Conservation (phyloP, 768 basidiomycete genomes). For the Galerina marginata region DNA sequence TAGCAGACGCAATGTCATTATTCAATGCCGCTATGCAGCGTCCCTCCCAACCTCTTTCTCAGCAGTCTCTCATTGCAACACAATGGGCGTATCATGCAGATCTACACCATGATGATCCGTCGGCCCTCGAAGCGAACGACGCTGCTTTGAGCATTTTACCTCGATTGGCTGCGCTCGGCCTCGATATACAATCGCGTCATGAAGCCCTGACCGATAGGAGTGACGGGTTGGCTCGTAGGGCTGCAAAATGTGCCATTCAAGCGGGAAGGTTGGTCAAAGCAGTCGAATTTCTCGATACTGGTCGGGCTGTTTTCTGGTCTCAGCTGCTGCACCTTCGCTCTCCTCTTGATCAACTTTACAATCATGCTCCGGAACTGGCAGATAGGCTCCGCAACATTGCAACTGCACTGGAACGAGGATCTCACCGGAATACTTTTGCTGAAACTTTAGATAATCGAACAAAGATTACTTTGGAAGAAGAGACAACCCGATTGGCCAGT, state of each 20-base stretch:
- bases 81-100: constrained; percentile 14
- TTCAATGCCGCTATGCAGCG: constrained; percentile 2
- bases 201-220: constrained; percentile 1
- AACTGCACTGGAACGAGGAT: constrained; percentile 7
- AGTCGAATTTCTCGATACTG: constrained; percentile 16
- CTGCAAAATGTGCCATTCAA: constrained; percentile 15
- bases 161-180: constrained; percentile 8
- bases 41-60: neutral
- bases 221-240: constrained; percentile 17
- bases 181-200: constrained; percentile 13
- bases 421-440: neutral
- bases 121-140: constrained; percentile 15
- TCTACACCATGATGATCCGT: neutral
- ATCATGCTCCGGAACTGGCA: constrained; percentile 7
- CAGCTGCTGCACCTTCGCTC: constrained; percentile 16
- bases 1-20: constrained; percentile 8
- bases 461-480: constrained; percentile 7
- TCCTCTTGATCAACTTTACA: constrained; percentile 13
- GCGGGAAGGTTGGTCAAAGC: constrained; percentile 11
- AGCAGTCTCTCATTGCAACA: constrained; percentile 4
- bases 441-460: constrained; percentile 1
- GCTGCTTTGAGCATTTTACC: constrained; percentile 8
- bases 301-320: constrained; percentile 19
- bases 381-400: constrained; percentile 1
- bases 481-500: constrained; percentile 6